Base-by-base conservation (phyloP, 2,329 filamentous ascomycete species). In the Zarea fungicola region DNA sequence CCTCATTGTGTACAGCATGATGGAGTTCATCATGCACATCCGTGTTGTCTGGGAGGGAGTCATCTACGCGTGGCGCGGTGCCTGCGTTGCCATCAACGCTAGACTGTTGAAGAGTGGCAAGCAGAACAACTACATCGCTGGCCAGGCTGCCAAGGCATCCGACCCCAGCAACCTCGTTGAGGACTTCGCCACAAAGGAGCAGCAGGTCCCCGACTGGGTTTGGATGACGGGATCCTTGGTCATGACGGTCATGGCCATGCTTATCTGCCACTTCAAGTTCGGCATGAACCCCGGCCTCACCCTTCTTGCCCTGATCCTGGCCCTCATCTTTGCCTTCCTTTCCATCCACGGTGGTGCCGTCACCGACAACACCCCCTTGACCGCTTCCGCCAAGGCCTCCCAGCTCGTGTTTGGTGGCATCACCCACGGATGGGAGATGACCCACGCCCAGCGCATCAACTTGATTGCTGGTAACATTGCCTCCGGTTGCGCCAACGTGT, bases 401-500 rank as follows among this genome's bases (percentile, higher is more conserved):
- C 83, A 86, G 68, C 77, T 86, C 49, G 73, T 86, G 49, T 80
- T 84, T 42, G 83, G 83, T 55, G 82, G 77, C 45, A 80, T 81
- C 26, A 85, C 81, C 28, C 72, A 75, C 50, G 67, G 74, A 54
- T 77, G 74, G 63, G 57, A 64, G 2, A 55, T 77, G 48, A 56
- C 65, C 9, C 63, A 76, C n/a, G 80, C 81, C 1, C 83, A 85
- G 65, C 70, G 73, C 42, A 74, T 85, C 65, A 87, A 87, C 69
- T 65, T 86, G 22, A 73, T 84, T 23, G 81, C 82, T 37, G 83
- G 82, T 55, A 70, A 70, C 57, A 70, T 81, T 34, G 76, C 77
- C 7, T 74, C 74, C 0, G 77, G 76, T 49, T 74, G 73, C 14
- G 77, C 78, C 6, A 72, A 76, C 11, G 74, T 79, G 7, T 67